Evolutionary conservation across 805 yeast genomes (phyloP), one percentile per base, ranked within the genome.

Genomic region (Maudiozyma turicensis): DNA sequence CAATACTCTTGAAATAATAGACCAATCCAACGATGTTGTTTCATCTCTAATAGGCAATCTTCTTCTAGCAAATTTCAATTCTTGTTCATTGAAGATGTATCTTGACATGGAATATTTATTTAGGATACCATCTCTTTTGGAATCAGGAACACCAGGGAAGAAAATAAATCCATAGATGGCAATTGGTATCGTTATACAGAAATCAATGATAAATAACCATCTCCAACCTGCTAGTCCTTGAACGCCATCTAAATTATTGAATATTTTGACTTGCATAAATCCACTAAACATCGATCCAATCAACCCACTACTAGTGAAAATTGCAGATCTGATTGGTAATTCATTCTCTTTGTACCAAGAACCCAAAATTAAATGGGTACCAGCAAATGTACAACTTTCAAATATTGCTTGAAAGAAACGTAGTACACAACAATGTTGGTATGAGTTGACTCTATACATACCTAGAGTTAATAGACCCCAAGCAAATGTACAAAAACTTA

Each of bases 151-250:
- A 57, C 80, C 84, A 10, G 86, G 86, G 59, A 81, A 78, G 48
- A 73, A 74, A 3, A 82, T 44, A 39, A 77, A 69, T 0, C 86
- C 85, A 53, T 74, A 78, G 4, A 79, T 37, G 3, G 77, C 75
- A 48, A 81, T 74, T 1, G 84, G 84, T 3, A 80, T 57, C 0
- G 85, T 79, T 43, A 80, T 70, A 33, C 77, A 56, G 54, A 78
- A 80, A 62, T 81, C 84, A 52, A 81, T 77, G 43, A 81, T 76
- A 58, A 79, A 81, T n/a, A 80, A 60, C 85, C 85, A 80, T 61
- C 81, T 71, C 84, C 84, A 80, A 7, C 86, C 85, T 3, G 72
- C 70, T 13, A 80, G 59, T 0, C 81, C 81, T n/a, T 63, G 60
- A 20, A 54, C 59, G 48, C 77, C 75, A 54, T 74, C 61, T 70